phyloP scores from a whole-genome alignment of 2,329 filamentous ascomycete species.

The Hymenoscyphus scutula region DNA sequence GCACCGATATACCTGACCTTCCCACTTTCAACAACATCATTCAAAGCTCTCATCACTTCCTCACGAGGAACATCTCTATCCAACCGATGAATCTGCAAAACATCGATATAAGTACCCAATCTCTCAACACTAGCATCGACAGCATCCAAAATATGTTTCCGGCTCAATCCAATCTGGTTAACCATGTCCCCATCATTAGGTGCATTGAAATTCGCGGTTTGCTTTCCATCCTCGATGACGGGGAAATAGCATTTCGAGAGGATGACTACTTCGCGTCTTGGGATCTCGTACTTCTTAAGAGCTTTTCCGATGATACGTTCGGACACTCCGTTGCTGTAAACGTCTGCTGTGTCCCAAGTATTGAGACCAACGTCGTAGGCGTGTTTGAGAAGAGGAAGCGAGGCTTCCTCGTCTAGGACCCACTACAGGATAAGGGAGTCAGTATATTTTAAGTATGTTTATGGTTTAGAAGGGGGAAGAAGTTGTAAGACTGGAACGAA shows the following conservation, averaged over 20 bases:
- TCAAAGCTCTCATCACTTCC: constrained; percentile 61
- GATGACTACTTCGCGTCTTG: constrained; percentile 61
- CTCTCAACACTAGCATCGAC: constrained; percentile 56
- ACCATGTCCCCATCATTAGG: constrained; percentile 43
- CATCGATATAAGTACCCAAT: constrained; percentile 50
- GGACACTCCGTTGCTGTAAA: constrained; percentile 54
- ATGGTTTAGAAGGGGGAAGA: too few species aligned
- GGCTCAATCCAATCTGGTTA: constrained; percentile 52
- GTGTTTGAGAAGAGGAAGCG: constrained; percentile 51
- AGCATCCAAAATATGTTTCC: constrained; percentile 63
- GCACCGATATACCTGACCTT: constrained; percentile 53
- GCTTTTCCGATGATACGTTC: constrained; percentile 45
- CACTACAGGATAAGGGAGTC: too few species aligned
- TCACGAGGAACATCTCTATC: constrained; percentile 51
- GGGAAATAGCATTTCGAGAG: constrained; percentile 59
- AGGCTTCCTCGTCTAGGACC: constrained; percentile 46
- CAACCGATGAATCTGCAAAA: constrained; percentile 60
- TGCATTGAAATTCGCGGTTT: constrained; percentile 36
- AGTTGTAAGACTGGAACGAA: too few species aligned
- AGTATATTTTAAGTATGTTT: too few species aligned
- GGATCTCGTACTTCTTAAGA: constrained; percentile 61
- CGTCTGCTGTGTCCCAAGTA: constrained; percentile 46
- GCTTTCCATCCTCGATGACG: constrained; percentile 37
- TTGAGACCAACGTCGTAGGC: constrained; percentile 51
- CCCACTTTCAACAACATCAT: constrained; percentile 58